These are phyloP conservation scores for Eucalyptus rudis DNA, from an alignment of 345 rosid genomes.

Conservation along the genomic window DNA sequence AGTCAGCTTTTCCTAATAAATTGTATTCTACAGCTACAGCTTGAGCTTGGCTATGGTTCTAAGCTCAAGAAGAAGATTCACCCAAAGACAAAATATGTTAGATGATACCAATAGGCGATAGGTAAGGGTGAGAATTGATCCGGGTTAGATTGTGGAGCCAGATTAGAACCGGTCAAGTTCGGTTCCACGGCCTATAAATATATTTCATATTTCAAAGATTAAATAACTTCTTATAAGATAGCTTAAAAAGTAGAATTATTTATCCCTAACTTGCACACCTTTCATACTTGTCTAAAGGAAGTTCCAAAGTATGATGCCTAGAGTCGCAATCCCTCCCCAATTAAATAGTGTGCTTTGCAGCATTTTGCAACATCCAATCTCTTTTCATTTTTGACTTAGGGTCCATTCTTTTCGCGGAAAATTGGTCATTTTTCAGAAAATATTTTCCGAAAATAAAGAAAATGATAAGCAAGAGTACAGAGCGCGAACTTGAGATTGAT, in stretches of 20 bases:
- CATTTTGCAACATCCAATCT: background rate
- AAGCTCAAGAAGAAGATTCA: background rate
- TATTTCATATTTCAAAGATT: background rate
- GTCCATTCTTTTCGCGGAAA: no score
- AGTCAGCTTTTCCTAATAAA: background rate
- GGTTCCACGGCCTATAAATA: fast-evolving
- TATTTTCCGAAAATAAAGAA: no score
- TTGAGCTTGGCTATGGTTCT: background rate
- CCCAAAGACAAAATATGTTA: background rate
- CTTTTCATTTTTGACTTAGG: background rate
- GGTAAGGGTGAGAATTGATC: background rate
- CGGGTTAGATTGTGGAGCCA: fast-evolving
- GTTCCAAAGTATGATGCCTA: background rate
- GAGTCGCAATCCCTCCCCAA: background rate
- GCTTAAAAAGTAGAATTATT: no score
- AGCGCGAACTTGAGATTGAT: no score
- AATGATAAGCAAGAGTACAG: no score
- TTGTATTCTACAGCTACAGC: background rate
- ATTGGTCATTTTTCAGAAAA: no score
- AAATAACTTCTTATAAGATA: no score
- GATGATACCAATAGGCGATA: background rate
- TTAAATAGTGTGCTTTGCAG: background rate
- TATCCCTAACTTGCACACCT: fast-evolving
- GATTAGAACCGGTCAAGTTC: fast-evolving
- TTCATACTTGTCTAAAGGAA: background rate